Base-by-base conservation (phyloP, 2,329 filamentous ascomycete genomes). In the Arthrobotrys sphaeroides region DNA sequence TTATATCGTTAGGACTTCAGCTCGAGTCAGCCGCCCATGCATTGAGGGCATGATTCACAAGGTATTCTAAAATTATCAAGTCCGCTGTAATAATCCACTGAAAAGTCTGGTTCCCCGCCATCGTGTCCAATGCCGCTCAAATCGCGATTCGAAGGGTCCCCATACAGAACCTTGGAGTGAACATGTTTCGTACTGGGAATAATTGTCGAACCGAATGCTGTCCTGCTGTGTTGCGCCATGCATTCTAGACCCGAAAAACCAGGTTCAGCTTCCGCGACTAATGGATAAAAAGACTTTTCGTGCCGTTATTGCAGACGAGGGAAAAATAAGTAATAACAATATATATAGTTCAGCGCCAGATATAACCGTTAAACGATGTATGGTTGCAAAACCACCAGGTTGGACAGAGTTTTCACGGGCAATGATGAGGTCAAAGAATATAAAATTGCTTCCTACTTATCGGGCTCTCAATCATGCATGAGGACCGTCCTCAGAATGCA, bases 291-390 rank as follows among this genome's bases (percentile, higher is more conserved):
- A 31, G 62, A n/a, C 24, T 20, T 55, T 38, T 55, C n/a, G 60
- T 73, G 69, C 69, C 69, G 69, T 45, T 49, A 53, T 59, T 65
- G 60, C 69, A 66, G 51, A 38, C 59, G 42, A n/a, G n/a, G n/a
- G n/a, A n/a, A 45, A 38, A 51, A 64, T 65, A 72, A 45, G 31
- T 66, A 47, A 66, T 66, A 10, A n/a, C n/a, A n/a, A n/a, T 64
- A 74, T 64, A 62, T 36, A 74, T 74, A 64, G 33, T 62, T 10
- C 12, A 47, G 55, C 70, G 62, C 62, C 57, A 74, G 42, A 20
- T 74, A 68, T 67, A 74, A 24, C 47, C 33, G 16, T 38, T 55
- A 26, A 70, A 55, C 53, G 55, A 62, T 36, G 36, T 45, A 55
- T 7, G 22, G 24, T 20, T 53, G 26, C 26, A 43, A 43, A 43